Evolutionary conservation across 2,329 filamentous ascomycete species (phyloP), one percentile per base, ranked within the genome.

Genomic region (Fusarium subglutinans): DNA sequence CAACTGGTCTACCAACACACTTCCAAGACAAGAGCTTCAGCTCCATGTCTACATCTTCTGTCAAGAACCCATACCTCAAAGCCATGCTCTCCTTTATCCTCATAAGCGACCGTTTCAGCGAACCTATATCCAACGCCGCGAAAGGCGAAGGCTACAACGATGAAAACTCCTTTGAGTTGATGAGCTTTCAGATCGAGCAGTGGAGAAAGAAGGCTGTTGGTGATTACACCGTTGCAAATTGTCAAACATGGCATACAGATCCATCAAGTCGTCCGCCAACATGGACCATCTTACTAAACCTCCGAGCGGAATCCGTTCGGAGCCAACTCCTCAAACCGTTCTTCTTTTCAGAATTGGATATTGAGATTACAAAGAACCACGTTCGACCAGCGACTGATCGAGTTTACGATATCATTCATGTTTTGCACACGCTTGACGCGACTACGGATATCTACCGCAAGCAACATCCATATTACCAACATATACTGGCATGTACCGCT

Each of bases 121-220:
- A 73, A 18, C 70, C 70, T 2, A 66, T 73, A n/a, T 73, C 70
- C 0, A 57, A 64, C 2, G 70, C 70, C 0, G 59, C 70, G 1
- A 70, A 62, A 48, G 70, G 70, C 1, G 70, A 73, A 26, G 65
- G 70, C 1, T 76, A 78, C 9, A 70, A 74, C 1, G 78, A 80
- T 14, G 70, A 79, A 7, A 79, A 77, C 20, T 71, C 73, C 0
- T 78, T 78, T n/a, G 79, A 80, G 14, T 14, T 80, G 9, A 73
- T 80, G 70, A 79, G 73, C 12, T 80, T 80, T 14, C 79, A 80
- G 26, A 73, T 80, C 9, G 76, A 78, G 17, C 77, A 79, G 35
- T 79, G 78, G 78, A 60, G 75, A 4, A 79, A 75, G 30, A 76
- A 71, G 8, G 74, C 74, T 4, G 70, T 80, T 4, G 77, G 70